phyloP scores from a whole-genome alignment of 352 stramenopile genomes.

The Pythium brachiatum region DNA sequence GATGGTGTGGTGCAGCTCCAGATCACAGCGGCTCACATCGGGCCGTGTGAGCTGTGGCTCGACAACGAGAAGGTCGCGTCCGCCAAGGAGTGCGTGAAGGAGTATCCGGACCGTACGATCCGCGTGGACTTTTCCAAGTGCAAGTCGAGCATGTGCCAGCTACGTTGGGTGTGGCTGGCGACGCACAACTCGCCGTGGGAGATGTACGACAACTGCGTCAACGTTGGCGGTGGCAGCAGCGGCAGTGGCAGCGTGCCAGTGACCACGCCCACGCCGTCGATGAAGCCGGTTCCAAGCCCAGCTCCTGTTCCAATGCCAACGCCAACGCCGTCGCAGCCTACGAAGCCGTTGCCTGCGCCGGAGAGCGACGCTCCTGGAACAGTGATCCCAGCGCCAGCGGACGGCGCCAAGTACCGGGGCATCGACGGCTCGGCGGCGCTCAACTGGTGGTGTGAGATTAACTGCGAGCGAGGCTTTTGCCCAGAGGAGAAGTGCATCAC shows the following conservation, averaged over 20 bases:
- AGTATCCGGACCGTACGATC: conserved; percentile 32
- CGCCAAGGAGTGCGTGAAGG: conserved; percentile 32
- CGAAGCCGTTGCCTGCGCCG: neutral
- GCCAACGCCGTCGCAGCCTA: neutral
- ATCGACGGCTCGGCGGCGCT: conserved; percentile 8
- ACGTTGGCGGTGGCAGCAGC: conserved; percentile 17
- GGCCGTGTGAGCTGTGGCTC: conserved; percentile 48
- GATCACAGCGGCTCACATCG: conserved; percentile 37
- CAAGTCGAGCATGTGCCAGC: conserved; percentile 25
- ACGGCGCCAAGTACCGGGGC: neutral
- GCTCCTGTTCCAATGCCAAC: neutral
- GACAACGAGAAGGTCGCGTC: conserved; percentile 31
- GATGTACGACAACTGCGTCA: conserved; percentile 46
- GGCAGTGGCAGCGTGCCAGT: neutral
- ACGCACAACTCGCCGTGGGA: conserved; percentile 44
- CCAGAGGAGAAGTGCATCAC: neutral
- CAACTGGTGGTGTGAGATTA: conserved; percentile 17
- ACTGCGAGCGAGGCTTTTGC: conserved; percentile 15
- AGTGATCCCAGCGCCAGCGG: neutral
- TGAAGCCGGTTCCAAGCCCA: neutral
- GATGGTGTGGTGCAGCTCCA: conserved; percentile 26
- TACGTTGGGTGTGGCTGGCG: conserved; percentile 48
- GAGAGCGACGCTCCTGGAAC: neutral
- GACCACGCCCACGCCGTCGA: neutral
- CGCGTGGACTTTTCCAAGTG: conserved; percentile 37